These are phyloP conservation scores for Dactylellina sp. DNA, from an alignment of 2,329 filamentous ascomycete genomes.

Conservation along the genomic window DNA sequence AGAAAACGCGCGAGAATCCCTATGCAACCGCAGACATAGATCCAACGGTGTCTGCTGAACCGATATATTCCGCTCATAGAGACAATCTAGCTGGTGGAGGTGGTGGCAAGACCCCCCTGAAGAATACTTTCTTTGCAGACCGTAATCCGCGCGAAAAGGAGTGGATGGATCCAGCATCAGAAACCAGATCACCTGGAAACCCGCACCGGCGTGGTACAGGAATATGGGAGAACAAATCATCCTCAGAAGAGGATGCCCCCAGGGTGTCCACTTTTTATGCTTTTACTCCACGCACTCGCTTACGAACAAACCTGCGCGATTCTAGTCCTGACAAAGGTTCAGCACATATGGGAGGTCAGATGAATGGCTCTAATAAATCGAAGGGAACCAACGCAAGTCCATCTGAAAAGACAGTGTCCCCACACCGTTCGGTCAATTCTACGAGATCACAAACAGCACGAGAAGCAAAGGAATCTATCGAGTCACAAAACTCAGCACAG, in stretches of 20 bases:
- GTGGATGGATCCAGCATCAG: constrained; percentile 48
- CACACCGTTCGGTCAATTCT: constrained; percentile 23
- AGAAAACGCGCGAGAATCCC: constrained; percentile 55
- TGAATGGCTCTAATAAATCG: constrained; percentile 10
- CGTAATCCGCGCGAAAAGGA: constrained; percentile 52
- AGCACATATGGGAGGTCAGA: constrained; percentile 9
- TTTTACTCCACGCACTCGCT: constrained; percentile 42
- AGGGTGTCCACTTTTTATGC: constrained; percentile 45
- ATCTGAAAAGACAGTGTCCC: constrained; percentile 27
- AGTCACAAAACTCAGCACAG: constrained; percentile 18
- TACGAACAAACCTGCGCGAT: constrained; percentile 43
- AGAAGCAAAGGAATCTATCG: constrained; percentile 25
- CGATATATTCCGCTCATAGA: constrained; percentile 11
- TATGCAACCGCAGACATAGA: constrained; percentile 35
- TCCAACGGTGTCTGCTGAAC: constrained; percentile 16
- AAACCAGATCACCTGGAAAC: constrained; percentile 19
- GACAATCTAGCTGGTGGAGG: constrained; percentile 13
- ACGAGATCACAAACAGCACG: constrained; percentile 23
- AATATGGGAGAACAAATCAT: constrained; percentile 46
- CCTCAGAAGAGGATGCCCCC: constrained; percentile 43
- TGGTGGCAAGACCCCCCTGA: constrained; percentile 26
- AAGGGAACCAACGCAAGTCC: constrained; percentile 22
- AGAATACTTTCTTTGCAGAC: constrained; percentile 49
- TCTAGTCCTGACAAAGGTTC: constrained; percentile 34
- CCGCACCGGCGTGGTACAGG: constrained; percentile 24